Evolutionary conservation across 1,284 basidiomycete genomes (phyloP), one percentile per base, ranked within the genome.

Genomic region (Volvariella volvacea): DNA sequence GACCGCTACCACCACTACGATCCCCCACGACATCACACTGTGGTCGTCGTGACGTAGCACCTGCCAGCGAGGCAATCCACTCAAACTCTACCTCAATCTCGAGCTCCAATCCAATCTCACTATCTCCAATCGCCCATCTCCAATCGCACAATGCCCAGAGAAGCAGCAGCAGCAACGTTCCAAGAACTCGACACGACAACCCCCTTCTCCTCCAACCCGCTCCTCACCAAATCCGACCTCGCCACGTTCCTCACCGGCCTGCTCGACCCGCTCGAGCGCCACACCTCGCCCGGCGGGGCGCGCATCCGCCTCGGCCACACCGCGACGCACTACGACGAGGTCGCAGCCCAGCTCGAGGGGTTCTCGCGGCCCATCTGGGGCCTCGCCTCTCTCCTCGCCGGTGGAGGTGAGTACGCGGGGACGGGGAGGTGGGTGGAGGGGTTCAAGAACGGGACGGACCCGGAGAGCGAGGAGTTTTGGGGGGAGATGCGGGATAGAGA

Each of bases 331-430:
- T 88, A 78, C 57, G 86, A 89, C 57, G 78, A 84, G 44, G 63
- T 68, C 7, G 85, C 86, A 14, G 84, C 85, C 1, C 80, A 83
- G 44, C 72, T 88, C 32, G 85, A 89, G 55, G 80, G 83, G 1
- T 89, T 86, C 55, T 81, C 84, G 2, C 71, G 85, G 7, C 86
- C 86, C 0, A 73, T 88, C 33, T 88, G 86, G 85, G 85, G 83
- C 7, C 68, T 88, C 2, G 74, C 82, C 0, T 74, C 82, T 2
- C 65, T 88, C 3, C 65, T 88, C 7, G 74, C 74, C 2, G 85
- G 84, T 0, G 82, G 80, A 1, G 77, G 73, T 2, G 60, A 63
- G 3, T 86, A 83, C 51, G 55, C 61, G 14, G 78, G 76, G 0
- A 65, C 68, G 2, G 61, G 74, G 43, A 65, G 83, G 34, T 88